Evolutionary conservation across 163 green algal species (phyloP), one percentile per base, ranked within the genome.

Genomic region (Prototheca cutis): DNA sequence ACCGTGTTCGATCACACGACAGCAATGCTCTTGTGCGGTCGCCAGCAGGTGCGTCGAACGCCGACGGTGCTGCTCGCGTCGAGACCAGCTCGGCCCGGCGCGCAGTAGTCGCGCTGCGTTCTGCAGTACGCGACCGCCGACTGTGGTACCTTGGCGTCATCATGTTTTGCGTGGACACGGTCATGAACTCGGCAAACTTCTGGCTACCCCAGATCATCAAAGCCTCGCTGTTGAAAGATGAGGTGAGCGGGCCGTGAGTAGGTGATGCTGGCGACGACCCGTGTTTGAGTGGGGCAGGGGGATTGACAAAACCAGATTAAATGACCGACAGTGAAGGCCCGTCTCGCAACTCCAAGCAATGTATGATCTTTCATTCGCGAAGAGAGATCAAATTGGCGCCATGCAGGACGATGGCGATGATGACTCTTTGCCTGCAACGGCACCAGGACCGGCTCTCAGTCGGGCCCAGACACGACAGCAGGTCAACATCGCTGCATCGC

Each of bases 81-180:
- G 1, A 23, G 42, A 8, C n/a, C n/a, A n/a, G n/a, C n/a, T n/a
- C n/a, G n/a, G n/a, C n/a, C n/a, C n/a, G n/a, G 13, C 18, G 42
- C 42, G 30, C 25, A 36, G 8, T 52, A 40, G 18, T 19, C 6
- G 42, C 42, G 30, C 25, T 55, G 8, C 61, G 52, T 4, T 18
- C 6, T 0, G 62, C 40, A 3, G 42, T 76, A 4, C 21, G 21
- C 2, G 59, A 75, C 42, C 49, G 36, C 29, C 48, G 63, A 3
- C 55, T 71, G 21, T 76, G 66, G 65, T 67, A 61, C 21, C 61
- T 80, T 3, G 68, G 56, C 2, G 3, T 36, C 17, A 55, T 74
- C n/a, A 59, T 59, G 54, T 24, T 75, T 21, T 56, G 71, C 52
- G 63, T 72, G 1, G 65, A 72, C 10, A n/a, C 33, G 0, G n/a